These are phyloP conservation scores for Daedaleopsis sinensis DNA, from an alignment of 768 basidiomycete genomes.

Conservation along the genomic window DNA sequence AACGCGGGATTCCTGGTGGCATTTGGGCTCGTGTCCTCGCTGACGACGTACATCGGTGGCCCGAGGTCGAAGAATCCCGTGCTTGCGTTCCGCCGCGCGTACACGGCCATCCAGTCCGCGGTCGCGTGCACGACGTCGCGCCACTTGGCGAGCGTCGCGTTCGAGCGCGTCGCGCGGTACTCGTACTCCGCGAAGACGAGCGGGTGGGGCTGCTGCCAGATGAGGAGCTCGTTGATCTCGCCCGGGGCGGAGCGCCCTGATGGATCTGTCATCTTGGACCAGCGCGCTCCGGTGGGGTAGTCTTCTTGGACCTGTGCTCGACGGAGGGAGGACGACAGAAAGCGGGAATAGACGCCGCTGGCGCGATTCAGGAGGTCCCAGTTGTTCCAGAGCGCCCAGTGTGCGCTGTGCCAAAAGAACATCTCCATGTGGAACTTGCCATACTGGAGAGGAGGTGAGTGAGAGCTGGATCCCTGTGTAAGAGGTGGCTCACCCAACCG, in stretches of 20 bases:
- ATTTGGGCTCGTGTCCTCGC: constrained; percentile 59
- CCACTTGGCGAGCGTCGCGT: constrained; percentile 52
- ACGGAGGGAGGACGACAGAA: constrained; percentile 47
- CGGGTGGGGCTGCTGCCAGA: constrained; percentile 66
- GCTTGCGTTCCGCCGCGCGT: constrained; percentile 53
- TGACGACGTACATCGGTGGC: constrained; percentile 60
- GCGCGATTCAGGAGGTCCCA: constrained; percentile 57
- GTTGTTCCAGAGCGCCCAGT: constrained; percentile 66
- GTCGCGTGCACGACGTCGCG: constrained; percentile 50
- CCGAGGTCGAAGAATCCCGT: constrained; percentile 56
- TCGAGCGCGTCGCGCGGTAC: constrained; percentile 45
- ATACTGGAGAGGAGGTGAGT: constrained; percentile 12
- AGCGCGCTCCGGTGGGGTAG: constrained; percentile 56
- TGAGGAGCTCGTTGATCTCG: constrained; percentile 62
- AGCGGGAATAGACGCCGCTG: constrained; percentile 46
- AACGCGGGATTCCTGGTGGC: constrained; percentile 58
- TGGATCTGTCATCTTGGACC: constrained; percentile 69
- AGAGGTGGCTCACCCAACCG: constrained; percentile 49
- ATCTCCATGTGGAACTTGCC: constrained; percentile 67
- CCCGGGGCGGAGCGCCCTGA: constrained; percentile 59
- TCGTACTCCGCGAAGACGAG: constrained; percentile 61
- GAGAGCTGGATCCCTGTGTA: neutral
- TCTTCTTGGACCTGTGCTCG: constrained; percentile 57
- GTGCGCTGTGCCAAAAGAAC: constrained; percentile 61
- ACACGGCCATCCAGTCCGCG: constrained; percentile 63